Base-by-base conservation (phyloP, 495 filamentous ascomycete genomes). In the Trichoderma reesei region DNA sequence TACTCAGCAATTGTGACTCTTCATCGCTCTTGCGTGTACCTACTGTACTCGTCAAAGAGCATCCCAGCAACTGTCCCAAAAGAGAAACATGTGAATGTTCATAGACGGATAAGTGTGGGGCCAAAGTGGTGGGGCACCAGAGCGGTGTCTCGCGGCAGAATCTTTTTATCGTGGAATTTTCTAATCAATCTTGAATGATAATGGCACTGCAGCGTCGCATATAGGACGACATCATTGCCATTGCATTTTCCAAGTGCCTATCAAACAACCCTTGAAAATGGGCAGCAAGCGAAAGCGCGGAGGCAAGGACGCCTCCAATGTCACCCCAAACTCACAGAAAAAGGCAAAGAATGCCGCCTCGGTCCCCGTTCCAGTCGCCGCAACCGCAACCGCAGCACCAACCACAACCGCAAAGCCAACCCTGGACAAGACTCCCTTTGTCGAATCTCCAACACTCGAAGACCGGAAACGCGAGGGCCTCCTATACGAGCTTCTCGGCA, bases 401-500 rank as follows among this genome's bases (percentile, higher is more conserved):
- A 26, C 26, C 26, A 26, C 26, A 26, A 26, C 26, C 61, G 37
- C 59, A 31, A 63, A 41, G 41, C 61, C 42, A 20, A 3, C 20
- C 31, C 33, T 56, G 14, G 46, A 64, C 14, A 51, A 37, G 3
- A 14, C 31, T 14, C 34, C 62, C 44, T 64, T 56, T 18, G 33
- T 56, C 26, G 42, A 51, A 56, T 18, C 39, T 10, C 46, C 46
- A 11, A 60, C 36, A 26, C 61, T 74, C 64, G 78, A 81, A 42
- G 72, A 75, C 67, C 41, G 71, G 70, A 63, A 75, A 75, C 37
- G 75, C 79, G 82, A 85, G 67, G 75, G 78, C 3, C 66, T 73
- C 26, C 72, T 85, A 10, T 85, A 85, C 71, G 74, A 83, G 18
- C 67, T 75, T 7, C 78, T 85, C 1, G 75, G 76, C 10, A 82